These are phyloP conservation scores for Phytophthora sojae DNA, from an alignment of 352 stramenopile genomes.

Conservation along the genomic window DNA sequence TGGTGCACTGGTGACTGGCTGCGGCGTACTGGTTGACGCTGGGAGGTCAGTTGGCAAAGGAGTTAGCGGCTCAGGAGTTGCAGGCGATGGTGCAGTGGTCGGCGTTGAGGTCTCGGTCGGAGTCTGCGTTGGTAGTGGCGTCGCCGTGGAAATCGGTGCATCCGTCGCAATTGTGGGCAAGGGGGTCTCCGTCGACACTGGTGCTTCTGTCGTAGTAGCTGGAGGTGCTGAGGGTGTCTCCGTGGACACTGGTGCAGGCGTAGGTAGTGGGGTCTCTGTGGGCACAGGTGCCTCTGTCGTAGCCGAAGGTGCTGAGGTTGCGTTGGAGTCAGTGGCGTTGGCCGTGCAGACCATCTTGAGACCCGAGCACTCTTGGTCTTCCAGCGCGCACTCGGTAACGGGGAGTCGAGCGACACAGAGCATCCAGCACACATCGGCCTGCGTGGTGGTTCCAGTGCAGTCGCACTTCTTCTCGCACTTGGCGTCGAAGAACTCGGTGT, in stretches of 20 bases:
- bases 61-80: neutral
- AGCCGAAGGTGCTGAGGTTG: slow-evolving; percentile 1
- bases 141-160: neutral
- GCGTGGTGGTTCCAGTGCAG: slow-evolving; percentile 36
- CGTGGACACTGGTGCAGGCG: neutral
- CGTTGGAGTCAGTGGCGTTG: slow-evolving; percentile 20
- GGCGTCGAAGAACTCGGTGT: slow-evolving; percentile 41
- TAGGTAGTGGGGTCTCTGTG: neutral
- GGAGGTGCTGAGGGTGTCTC: too few species aligned
- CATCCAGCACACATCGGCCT: slow-evolving; percentile 67
- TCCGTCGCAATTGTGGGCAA: neutral
- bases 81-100: neutral
- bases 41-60: slow-evolving; percentile 11
- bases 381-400: slow-evolving; percentile 34
- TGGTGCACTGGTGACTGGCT: neutral
- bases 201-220: too few species aligned
- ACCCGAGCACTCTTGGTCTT: slow-evolving; percentile 46
- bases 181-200: neutral
- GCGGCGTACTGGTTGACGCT: neutral
- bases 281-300: slow-evolving; percentile 8
- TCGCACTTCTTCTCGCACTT: slow-evolving; percentile 57
- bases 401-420: slow-evolving; percentile 46
- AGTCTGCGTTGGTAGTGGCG: neutral
- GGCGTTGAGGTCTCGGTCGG: neutral
- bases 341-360: slow-evolving; percentile 41